A percentile compares a stretch with the other conserved stretches of the same genome.
Conservation (phyloP, 495 filamentous ascomycete species). For the Aspergillus ellipticus region DNA sequence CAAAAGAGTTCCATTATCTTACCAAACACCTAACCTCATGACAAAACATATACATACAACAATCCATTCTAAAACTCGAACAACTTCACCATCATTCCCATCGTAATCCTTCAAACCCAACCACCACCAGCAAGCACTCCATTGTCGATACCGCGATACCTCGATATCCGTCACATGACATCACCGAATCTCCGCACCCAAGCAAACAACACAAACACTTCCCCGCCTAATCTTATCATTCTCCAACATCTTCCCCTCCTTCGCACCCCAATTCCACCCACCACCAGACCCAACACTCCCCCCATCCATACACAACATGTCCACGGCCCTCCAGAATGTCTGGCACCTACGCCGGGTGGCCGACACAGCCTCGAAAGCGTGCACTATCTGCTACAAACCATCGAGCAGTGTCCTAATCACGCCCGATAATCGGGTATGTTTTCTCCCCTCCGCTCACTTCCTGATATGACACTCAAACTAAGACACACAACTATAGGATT, state of each 20-base stretch:
- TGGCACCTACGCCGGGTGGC: conserved; percentile 89
- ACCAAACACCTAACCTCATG: too few relatives aligned
- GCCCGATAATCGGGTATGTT: conserved; percentile 76
- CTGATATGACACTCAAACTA: background rate
- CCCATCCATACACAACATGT: conserved; percentile 1
- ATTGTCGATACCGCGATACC: too few relatives aligned
- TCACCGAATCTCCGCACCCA: too few relatives aligned
- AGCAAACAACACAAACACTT: background rate
- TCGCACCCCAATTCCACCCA: background rate
- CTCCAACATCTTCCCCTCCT: background rate
- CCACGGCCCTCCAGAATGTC: conserved; percentile 67
- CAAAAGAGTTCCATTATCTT: too few relatives aligned
- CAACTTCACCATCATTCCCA: too few relatives aligned
- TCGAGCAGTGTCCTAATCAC: conserved; percentile 85
- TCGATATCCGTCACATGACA: too few relatives aligned
- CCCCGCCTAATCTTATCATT: background rate
- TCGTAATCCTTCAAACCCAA: too few relatives aligned
- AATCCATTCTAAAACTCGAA: too few relatives aligned
- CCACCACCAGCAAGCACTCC: too few relatives aligned
- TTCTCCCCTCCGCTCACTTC: background rate
- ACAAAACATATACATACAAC: too few relatives aligned
- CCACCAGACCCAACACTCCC: background rate
- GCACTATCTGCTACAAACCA: conserved; percentile 87
- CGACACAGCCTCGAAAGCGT: conserved; percentile 74
- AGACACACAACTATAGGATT: conserved; percentile 57